Evolutionary conservation across 352 stramenopile species (phyloP).

Genomic region (Peronospora destructor): DNA sequence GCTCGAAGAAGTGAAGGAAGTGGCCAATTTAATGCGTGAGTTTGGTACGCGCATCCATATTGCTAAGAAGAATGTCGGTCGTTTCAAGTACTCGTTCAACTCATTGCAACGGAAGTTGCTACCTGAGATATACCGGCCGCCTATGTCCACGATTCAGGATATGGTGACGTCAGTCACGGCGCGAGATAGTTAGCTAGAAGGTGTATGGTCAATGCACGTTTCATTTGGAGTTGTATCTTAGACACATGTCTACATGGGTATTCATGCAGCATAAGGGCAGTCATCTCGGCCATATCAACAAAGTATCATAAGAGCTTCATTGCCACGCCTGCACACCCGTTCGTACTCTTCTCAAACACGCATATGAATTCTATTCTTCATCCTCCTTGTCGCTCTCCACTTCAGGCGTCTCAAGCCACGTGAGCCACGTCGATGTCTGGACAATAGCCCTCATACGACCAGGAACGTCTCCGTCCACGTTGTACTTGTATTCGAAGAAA

Average conservation of each 20-base stretch:
- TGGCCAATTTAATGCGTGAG: slow-evolving; percentile 84
- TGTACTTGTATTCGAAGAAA: slow-evolving; percentile 86
- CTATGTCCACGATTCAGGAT: slow-evolving; percentile 86
- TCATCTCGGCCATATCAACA: slow-evolving; percentile 1
- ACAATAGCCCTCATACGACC: slow-evolving; percentile 82
- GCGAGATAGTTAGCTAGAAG: slow-evolving; percentile 58
- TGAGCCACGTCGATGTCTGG: slow-evolving; percentile 74
- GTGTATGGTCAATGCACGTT: slow-evolving; percentile 24
- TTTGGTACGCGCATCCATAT: slow-evolving; percentile 93
- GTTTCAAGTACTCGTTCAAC: slow-evolving; percentile 97
- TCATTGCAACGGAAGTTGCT: slow-evolving; percentile 93
- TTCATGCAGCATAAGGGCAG: slow-evolving; percentile 10
- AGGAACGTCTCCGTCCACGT: slow-evolving; percentile 61
- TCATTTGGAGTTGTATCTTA: slow-evolving; percentile 34
- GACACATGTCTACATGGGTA: slow-evolving; percentile 10
- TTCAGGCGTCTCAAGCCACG: slow-evolving; percentile 75
- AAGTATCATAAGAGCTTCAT: slow-evolving; percentile 12
- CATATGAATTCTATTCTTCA: slow-evolving; percentile 60
- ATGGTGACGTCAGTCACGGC: slow-evolving; percentile 88
- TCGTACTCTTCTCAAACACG: slow-evolving; percentile 20
- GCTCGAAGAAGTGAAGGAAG: slow-evolving; percentile 70
- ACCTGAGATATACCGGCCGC: slow-evolving; percentile 88
- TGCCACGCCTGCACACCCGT: slow-evolving; percentile 1
- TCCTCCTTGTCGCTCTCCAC: slow-evolving; percentile 67
- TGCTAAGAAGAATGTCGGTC: slow-evolving; percentile 95